Percentiles rank a stretch among this genome's conserved stretches.
Conservation (phyloP, 495 filamentous ascomycete genomes). For the Neurospora sp. region DNA sequence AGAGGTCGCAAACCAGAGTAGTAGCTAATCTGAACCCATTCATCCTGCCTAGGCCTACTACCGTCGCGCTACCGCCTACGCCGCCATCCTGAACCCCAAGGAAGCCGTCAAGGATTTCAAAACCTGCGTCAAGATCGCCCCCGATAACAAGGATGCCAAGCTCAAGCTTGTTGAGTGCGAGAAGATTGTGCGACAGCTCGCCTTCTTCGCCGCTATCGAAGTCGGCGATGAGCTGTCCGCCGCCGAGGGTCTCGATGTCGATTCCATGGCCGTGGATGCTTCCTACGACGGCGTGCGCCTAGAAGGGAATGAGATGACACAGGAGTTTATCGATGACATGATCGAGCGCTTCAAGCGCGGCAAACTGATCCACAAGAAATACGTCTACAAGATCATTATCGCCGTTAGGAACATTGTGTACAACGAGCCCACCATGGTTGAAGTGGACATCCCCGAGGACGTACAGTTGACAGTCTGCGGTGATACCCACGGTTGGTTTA, state of each 20-base stretch:
- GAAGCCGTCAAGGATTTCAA: conserved; percentile 91
- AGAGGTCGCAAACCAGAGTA: neutral
- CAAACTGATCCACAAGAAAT: conserved; percentile 92
- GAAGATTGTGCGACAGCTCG: conserved; percentile 78
- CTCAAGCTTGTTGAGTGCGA: conserved; percentile 84
- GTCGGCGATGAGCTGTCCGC: conserved; percentile 84
- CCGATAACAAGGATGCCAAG: conserved; percentile 80
- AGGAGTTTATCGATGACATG: conserved; percentile 96
- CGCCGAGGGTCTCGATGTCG: conserved; percentile 80
- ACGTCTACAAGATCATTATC: conserved; percentile 90
- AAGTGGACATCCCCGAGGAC: conserved; percentile 70
- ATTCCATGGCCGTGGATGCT: conserved; percentile 69
- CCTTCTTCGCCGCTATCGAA: conserved; percentile 93
- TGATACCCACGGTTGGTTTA: conserved; percentile 76
- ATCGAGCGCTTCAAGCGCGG: conserved; percentile 89
- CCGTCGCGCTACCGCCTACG: conserved; percentile 80
- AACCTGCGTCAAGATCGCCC: conserved; percentile 76
- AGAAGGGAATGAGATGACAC: conserved; percentile 69
- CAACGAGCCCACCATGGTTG: conserved; percentile 93
- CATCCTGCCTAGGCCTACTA: conserved; percentile 67
- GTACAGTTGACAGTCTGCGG: conserved; percentile 87
- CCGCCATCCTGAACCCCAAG: conserved; percentile 75
- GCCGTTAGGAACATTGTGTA: conserved; percentile 83
- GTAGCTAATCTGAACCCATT: neutral
- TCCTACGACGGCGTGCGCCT: conserved; percentile 78